phyloP scores from a whole-genome alignment of 768 basidiomycete species.

The Scleroderma citrinum region DNA sequence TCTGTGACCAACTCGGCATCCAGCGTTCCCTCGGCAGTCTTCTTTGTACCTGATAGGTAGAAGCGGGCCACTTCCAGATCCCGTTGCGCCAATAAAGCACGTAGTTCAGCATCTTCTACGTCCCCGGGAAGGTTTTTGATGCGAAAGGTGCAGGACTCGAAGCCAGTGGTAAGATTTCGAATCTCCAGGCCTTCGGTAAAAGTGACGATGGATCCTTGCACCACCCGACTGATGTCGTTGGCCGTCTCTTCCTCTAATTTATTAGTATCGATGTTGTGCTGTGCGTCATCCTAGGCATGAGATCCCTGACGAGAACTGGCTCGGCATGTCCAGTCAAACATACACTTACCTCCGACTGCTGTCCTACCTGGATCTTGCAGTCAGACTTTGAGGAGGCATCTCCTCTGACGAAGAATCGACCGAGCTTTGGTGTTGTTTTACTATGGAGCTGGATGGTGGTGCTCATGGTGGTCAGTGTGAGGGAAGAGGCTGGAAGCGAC shows the following conservation, averaged over 20 bases:
- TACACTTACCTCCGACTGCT: background rate
- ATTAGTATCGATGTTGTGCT: background rate
- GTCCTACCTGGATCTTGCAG: background rate
- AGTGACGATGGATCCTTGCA: constrained; percentile 43
- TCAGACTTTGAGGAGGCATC: background rate
- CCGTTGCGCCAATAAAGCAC: constrained; percentile 37
- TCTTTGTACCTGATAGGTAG: constrained; percentile 29
- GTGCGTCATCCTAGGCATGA: background rate
- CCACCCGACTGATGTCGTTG: constrained; percentile 16
- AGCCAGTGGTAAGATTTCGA: constrained; percentile 39
- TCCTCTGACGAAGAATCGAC: background rate
- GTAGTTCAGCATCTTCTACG: constrained; percentile 35
- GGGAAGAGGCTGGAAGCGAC: background rate
- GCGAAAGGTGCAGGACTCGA: constrained; percentile 44
- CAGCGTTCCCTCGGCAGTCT: constrained; percentile 19
- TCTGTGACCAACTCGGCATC: constrained; percentile 43
- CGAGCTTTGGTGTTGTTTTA: background rate
- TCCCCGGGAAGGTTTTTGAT: constrained; percentile 42
- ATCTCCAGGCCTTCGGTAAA: constrained; percentile 47
- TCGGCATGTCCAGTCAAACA: background rate
- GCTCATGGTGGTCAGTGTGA: background rate
- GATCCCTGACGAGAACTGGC: background rate
- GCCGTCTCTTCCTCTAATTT: background rate
- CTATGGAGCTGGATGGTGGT: background rate
- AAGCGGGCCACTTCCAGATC: constrained; percentile 33